phyloP scores from a whole-genome alignment of 345 rosid genomes.

The Eucalyptus shirleyi region DNA sequence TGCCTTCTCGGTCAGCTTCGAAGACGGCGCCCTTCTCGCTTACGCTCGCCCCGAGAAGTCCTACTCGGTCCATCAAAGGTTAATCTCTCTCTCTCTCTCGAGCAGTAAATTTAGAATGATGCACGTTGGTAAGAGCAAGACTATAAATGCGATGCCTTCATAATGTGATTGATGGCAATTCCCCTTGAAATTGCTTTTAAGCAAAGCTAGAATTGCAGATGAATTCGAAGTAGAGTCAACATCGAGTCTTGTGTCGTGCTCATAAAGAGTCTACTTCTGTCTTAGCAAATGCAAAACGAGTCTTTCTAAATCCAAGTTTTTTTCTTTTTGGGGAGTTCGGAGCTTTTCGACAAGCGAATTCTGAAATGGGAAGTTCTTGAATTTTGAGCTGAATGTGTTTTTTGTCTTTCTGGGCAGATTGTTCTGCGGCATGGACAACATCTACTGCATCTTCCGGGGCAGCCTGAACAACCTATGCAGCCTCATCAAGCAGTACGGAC shows the following conservation, averaged over 20 bases:
- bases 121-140: not conserved
- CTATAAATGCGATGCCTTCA: not conserved
- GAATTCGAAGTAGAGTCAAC: not conserved
- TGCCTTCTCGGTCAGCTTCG: conserved; percentile 25
- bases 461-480: conserved; percentile 37
- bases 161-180: not conserved
- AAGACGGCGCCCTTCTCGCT: conserved; percentile 27
- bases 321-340: not conserved
- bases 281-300: not conserved
- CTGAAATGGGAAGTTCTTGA: not conserved
- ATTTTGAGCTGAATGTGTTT: not conserved
- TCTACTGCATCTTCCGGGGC: conserved; percentile 54
- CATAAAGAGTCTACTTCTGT: rapidly evolving
- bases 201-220: not conserved
- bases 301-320: not conserved
- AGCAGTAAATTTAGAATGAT: not conserved
- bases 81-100: not conserved
- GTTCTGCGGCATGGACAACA: conserved; percentile 46
- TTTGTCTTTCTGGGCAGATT: conserved; percentile 13
- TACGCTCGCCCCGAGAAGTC: conserved; percentile 10
- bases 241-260: rapidly evolving
- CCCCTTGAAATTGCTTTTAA: not conserved
- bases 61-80: conserved; percentile 43
- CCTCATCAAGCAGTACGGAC: conserved; percentile 51
- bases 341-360: not conserved